phyloP scores from a whole-genome alignment of 2,329 filamentous ascomycete species.

The Cladosporium sp. region DNA sequence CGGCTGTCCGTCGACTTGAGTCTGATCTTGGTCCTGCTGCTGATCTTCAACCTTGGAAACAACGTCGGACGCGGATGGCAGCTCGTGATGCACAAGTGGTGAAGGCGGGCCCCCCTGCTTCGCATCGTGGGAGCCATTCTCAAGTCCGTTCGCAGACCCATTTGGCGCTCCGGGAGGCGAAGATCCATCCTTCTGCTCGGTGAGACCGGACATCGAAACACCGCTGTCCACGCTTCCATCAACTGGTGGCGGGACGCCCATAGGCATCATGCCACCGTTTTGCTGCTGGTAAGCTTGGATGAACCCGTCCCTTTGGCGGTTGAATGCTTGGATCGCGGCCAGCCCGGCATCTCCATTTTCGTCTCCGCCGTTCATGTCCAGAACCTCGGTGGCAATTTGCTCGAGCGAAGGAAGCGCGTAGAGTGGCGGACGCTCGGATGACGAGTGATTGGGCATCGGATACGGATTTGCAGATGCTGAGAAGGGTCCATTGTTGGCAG shows the following conservation, averaged over 20 bases:
- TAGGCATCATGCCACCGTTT: conserved; percentile 13
- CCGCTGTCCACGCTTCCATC: conserved; percentile 28
- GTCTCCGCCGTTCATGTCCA: conserved; percentile 29
- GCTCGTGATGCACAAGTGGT: not conserved
- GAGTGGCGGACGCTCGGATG: conserved; percentile 16
- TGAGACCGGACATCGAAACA: conserved; percentile 21
- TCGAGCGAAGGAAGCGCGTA: conserved; percentile 29
- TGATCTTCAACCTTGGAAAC: not conserved
- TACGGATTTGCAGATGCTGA: conserved; percentile 11
- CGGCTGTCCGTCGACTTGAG: not conserved
- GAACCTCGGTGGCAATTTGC: conserved; percentile 31
- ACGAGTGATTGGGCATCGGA: conserved; percentile 16
- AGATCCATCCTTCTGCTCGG: conserved; percentile 14
- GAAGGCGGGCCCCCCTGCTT: conserved; percentile 5
- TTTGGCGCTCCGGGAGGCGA: conserved; percentile 2
- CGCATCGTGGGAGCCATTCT: not conserved
- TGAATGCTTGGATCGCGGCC: conserved; percentile 10
- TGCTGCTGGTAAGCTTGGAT: conserved; percentile 17
- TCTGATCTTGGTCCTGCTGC: not conserved
- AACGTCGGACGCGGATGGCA: not conserved
- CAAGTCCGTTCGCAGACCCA: not conserved
- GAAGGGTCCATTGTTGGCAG: conserved; percentile 3
- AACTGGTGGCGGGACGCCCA: conserved; percentile 7
- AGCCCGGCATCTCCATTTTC: conserved; percentile 14
- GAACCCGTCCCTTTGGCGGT: conserved; percentile 11